Conservation (phyloP, 208 protist species). For the Wallacemonas sp. region DNA sequence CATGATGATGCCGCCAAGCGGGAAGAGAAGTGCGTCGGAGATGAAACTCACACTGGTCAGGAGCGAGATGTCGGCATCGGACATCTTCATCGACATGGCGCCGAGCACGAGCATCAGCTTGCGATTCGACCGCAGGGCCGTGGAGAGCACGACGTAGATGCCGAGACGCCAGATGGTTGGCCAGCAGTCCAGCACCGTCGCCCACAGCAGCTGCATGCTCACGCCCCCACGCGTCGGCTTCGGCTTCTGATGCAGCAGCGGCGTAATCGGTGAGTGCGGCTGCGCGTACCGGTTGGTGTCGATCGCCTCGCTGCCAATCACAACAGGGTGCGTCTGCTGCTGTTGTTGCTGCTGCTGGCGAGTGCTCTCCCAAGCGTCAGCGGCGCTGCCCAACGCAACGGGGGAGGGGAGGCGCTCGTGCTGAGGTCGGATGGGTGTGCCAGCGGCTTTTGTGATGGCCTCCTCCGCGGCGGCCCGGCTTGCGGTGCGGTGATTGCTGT, state of each 20-base stretch:
- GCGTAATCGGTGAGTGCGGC: not conserved
- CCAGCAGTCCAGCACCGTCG: constrained; percentile 59
- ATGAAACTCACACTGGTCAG: constrained; percentile 69
- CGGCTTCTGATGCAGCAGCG: constrained; percentile 4
- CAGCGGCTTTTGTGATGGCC: not conserved
- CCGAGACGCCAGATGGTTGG: constrained; percentile 74
- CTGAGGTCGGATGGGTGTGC: not conserved
- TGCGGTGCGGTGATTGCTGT: not conserved
- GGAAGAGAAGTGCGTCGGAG: constrained; percentile 67
- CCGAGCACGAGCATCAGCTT: constrained; percentile 84
- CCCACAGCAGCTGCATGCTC: constrained; percentile 27
- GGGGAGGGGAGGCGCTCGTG: constrained; percentile 6
- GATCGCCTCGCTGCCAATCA: not conserved
- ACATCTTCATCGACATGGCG: constrained; percentile 56
- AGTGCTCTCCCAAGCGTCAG: not conserved
- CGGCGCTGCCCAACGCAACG: not conserved
- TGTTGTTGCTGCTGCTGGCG: not conserved
- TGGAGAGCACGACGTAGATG: constrained; percentile 68
- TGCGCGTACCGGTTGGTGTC: not conserved
- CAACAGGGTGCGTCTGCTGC: not conserved
- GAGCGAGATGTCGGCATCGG: constrained; percentile 70
- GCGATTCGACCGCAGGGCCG: constrained; percentile 67
- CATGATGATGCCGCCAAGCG: constrained; percentile 78
- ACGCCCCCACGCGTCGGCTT: not conserved
- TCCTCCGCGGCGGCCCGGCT: not conserved